Evolutionary conservation across 495 filamentous ascomycete genomes (phyloP).

Genomic region (Geopyxis carbonaria): DNA sequence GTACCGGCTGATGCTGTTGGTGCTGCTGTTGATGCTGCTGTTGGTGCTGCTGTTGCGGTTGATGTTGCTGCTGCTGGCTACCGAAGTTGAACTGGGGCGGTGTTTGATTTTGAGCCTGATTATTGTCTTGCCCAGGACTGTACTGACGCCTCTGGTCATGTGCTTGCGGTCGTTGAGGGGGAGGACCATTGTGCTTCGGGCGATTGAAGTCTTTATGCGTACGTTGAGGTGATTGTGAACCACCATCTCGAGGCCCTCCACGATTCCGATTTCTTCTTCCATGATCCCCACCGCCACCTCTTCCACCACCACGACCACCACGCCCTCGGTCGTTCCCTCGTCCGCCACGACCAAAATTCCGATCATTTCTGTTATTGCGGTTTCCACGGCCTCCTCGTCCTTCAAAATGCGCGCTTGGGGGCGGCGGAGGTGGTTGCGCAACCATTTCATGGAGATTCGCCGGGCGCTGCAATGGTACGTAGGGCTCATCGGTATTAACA

Average conservation of each 20-base stretch:
- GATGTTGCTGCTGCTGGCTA: conserved; percentile 1
- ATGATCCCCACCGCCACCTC: conserved; percentile 20
- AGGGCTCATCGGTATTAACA: conserved; percentile 17
- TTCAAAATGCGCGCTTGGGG: conserved; percentile 23
- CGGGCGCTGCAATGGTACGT: conserved; percentile 25
- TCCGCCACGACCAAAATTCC: conserved; percentile 29
- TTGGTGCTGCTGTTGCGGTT: background rate
- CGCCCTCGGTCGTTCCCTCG: conserved; percentile 27
- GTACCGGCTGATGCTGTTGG: conserved; percentile 1
- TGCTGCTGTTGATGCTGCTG: background rate
- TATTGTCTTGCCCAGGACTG: background rate
- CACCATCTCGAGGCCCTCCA: background rate
- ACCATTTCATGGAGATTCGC: conserved; percentile 27
- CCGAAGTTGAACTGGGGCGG: background rate
- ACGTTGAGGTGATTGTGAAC: background rate
- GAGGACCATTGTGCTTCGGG: background rate
- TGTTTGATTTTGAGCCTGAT: background rate
- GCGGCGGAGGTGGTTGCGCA: conserved; percentile 28
- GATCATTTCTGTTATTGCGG: conserved; percentile 32
- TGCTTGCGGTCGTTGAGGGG: background rate
- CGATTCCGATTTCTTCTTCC: background rate
- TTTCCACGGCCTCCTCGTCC: conserved; percentile 31
- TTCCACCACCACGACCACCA: conserved; percentile 24
- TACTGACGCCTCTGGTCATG: background rate
- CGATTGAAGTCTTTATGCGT: too few relatives aligned